phyloP scores from a whole-genome alignment of 2,329 filamentous ascomycete genomes.

The Delphinella strobiligena region DNA sequence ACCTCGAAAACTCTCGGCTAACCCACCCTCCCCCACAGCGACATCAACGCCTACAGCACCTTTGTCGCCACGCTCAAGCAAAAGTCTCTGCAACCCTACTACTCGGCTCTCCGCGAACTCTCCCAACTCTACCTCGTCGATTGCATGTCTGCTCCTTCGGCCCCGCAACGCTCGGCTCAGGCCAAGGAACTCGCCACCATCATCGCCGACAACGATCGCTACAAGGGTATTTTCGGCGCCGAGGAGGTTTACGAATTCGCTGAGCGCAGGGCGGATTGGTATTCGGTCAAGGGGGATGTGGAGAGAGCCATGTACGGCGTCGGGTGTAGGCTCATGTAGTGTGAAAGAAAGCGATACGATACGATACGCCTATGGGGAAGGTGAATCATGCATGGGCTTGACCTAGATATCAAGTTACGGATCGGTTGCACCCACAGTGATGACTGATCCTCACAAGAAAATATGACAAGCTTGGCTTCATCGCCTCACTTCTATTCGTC shows the following conservation, averaged over 20 bases:
- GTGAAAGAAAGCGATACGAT: neutral
- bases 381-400: too few relatives aligned
- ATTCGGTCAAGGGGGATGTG: conserved; percentile 72
- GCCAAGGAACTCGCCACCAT: conserved; percentile 92
- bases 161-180: conserved; percentile 45
- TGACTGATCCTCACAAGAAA: too few relatives aligned
- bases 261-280: conserved; percentile 89
- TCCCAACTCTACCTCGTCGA: conserved; percentile 90
- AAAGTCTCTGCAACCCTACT: conserved; percentile 75
- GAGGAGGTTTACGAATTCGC: conserved; percentile 98
- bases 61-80: conserved; percentile 77
- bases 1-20: neutral
- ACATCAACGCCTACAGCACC: conserved; percentile 87
- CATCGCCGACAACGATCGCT: conserved; percentile 82
- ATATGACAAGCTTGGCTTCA: too few relatives aligned
- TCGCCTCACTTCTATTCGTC: too few relatives aligned
- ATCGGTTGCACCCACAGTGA: too few relatives aligned
- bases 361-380: too few relatives aligned
- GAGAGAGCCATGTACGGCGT: conserved; percentile 96
- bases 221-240: conserved; percentile 81
- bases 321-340: conserved; percentile 72
- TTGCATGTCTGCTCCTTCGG: conserved; percentile 18
- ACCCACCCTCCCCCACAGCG: conserved; percentile 38
- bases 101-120: conserved; percentile 79
- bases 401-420: too few relatives aligned